phyloP scores from a whole-genome alignment of 495 filamentous ascomycete species.

The Xylaria longipes region DNA sequence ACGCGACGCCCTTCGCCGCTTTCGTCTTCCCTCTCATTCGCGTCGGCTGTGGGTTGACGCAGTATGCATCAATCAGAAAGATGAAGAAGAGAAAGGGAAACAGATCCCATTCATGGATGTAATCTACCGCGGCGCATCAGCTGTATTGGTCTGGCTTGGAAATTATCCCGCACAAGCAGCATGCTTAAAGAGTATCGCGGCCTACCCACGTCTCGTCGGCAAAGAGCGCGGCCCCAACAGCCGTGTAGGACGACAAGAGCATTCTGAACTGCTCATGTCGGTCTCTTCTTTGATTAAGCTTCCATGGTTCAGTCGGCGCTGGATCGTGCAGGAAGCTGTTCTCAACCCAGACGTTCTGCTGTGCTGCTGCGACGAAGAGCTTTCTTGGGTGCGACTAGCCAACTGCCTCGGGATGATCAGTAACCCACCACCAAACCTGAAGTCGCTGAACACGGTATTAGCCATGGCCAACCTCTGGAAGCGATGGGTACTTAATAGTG shows the following conservation, averaged over 20 bases:
- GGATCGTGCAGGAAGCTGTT: slow-evolving; percentile 24
- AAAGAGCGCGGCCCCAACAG: neutral
- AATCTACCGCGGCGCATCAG: slow-evolving; percentile 25
- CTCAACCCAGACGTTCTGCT: slow-evolving; percentile 16
- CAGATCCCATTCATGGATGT: slow-evolving; percentile 28
- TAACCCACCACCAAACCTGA: neutral
- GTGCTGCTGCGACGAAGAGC: neutral
- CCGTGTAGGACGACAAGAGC: neutral
- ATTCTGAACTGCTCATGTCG: neutral
- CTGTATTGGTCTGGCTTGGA: slow-evolving; percentile 34
- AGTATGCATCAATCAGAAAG: neutral
- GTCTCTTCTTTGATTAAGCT: slow-evolving; percentile 14
- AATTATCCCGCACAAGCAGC: slow-evolving; percentile 9
- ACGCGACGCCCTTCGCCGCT: neutral
- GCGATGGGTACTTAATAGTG: slow-evolving; percentile 3
- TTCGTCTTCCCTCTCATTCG: neutral
- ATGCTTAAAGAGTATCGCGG: neutral
- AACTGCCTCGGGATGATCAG: slow-evolving; percentile 1
- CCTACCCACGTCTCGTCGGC: neutral
- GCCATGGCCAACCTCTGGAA: slow-evolving; percentile 9
- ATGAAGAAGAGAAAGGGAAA: slow-evolving; percentile 1
- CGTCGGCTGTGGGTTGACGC: neutral
- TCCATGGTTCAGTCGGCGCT: slow-evolving; percentile 25
- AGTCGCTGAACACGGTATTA: neutral
- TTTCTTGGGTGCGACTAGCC: slow-evolving; percentile 17